Base-by-base conservation (phyloP, 2,329 filamentous ascomycete species). In the Alternaria panax region DNA sequence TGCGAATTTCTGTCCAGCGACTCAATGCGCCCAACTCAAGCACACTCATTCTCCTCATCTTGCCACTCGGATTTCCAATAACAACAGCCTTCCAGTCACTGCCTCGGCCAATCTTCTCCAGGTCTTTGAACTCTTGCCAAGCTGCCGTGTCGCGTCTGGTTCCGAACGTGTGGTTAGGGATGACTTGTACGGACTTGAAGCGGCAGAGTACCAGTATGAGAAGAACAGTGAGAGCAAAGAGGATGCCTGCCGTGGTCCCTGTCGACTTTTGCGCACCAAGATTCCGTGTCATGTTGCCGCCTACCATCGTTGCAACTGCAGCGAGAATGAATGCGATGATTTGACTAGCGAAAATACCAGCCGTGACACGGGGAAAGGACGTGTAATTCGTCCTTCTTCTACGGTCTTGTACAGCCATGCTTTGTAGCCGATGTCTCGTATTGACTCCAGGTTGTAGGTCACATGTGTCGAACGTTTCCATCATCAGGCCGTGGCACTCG, bases 381-480 rank as follows among this genome's bases (percentile, higher is more conserved):
- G 90, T 91, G 79, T 92, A 93, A 71, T 91, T 92, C 11, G 87
- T 92, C 34, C 85, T 78, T 46, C 85, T 82, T 32, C 80, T 73
- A 18, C 78, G 73, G 28, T 79, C 78, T 22, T 78, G 75, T 14
- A 79, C 76, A 4, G 80, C 78, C 72, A 84, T 78, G 54, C 67
- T 82, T 71, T 82, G 68, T 20, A 82, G 69, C 1, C 82, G 78
- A 66, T 84, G 82, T 25, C 69, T 73, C 27, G 79, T 82, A 56
- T 85, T 90, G 81, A 90, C 89, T 11, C 89, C 88, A 2, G 89
- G 87, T 66, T 91, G 90, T 4, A 93, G 81, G 74, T 93, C 91
- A 40, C 89, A 92, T n/a, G 88, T 91, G 73, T 93, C 91, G 74
- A 90, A 93, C 0, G 88, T 89, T 72, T 93, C 90, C 90, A 93